Percentiles rank a stretch among this genome's conserved stretches.
Evolutionary conservation across 176 grass and related monocot genomes (phyloP).

Genomic region (Bothriochloa decipiens): DNA sequence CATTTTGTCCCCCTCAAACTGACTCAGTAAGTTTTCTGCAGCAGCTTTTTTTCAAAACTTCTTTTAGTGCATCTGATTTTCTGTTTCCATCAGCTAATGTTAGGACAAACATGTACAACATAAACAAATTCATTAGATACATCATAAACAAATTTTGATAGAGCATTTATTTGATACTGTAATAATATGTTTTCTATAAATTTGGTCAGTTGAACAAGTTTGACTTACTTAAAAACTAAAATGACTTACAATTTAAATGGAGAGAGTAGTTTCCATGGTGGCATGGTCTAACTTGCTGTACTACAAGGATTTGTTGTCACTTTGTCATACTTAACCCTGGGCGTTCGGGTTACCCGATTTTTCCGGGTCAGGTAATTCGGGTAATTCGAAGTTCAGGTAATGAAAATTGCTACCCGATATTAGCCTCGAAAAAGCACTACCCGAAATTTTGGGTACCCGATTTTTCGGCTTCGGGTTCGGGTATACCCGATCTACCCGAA

Average conservation of each 20-base stretch:
- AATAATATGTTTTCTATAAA: neutral
- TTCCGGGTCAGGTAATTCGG: too few relatives aligned
- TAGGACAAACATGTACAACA: neutral
- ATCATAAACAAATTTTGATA: neutral
- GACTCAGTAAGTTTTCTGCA: neutral
- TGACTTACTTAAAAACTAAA: neutral
- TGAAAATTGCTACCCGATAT: too few relatives aligned
- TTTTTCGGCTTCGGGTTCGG: too few relatives aligned
- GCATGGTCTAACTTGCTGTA: neutral
- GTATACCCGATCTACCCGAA: too few relatives aligned
- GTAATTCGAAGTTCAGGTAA: too few relatives aligned
- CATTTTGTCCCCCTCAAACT: neutral
- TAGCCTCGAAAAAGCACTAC: too few relatives aligned
- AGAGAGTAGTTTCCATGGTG: neutral
- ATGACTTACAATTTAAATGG: neutral
- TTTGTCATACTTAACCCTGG: too few relatives aligned
- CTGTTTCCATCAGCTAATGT: slow-evolving; percentile 14
- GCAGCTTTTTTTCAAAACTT: neutral
- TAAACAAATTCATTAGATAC: neutral
- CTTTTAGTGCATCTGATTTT: neutral
- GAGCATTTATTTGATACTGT: neutral
- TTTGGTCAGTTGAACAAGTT: neutral
- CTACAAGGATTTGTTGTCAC: slow-evolving; percentile 1
- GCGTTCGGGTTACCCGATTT: too few relatives aligned
- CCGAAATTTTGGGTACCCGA: too few relatives aligned